Evolutionary conservation across 495 filamentous ascomycete genomes (phyloP), one percentile per base, ranked within the genome.

Genomic region (Trypethelium eluteriae): DNA sequence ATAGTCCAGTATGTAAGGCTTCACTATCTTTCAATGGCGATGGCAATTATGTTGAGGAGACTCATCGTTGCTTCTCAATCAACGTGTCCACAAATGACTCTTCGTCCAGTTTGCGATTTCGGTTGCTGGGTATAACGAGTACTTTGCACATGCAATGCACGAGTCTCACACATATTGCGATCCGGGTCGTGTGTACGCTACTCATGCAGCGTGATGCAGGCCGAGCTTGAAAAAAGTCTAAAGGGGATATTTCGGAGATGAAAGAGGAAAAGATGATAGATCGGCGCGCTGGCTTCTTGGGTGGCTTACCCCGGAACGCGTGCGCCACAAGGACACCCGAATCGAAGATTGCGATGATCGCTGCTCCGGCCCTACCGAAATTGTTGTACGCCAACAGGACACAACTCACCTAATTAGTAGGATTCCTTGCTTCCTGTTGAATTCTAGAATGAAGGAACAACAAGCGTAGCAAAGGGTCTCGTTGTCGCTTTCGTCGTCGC

Each of bases 401-500:
- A 59, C 25, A 34, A 36, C 14, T 11, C 16, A n/a, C 49, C 11
- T 16, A 25, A 16, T 7, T 7, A 7, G 9, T 46, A 9, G 41
- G 41, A 46, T 9, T 16, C 7, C 41, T n/a, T 18, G 49, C 18
- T 14, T 44, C 14, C 41, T 44, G 6, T 14, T 7, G 7, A 44
- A 7, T 59, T 59, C 53, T 59, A 14, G 53, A 59, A 59, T 34
- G 53, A 59, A 59, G 32, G 53, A 59, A 59, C 53, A 59, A 59
- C 53, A 59, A 59, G 12, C 49, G n/a, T n/a, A n/a, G n/a, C 11
- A 53, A 53, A 5, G 49, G 9, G 49, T 18, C 49, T 11, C n/a
- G 49, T 5, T 18, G 49, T 14, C 49, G 11, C 41, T 25, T 25
- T 25, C 25, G 25, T 25, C 25, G 25, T 25, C 25, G 0, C 25